A percentile compares a stretch with the other conserved stretches of the same genome.
Conservation (phyloP, 192 early-diverging fungal species). For the Backusella tuberculispora region DNA sequence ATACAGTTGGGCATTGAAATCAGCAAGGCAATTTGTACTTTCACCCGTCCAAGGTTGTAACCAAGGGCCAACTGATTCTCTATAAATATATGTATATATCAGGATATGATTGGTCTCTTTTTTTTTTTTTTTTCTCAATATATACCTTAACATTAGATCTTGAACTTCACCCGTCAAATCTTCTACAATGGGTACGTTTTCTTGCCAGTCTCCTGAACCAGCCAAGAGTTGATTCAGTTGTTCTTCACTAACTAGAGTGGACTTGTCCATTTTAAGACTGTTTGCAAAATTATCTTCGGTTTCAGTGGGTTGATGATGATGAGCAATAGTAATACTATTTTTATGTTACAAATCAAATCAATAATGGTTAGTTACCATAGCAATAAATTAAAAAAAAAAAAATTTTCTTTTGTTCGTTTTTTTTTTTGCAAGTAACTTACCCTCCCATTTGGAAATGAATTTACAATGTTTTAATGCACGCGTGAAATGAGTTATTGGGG, state of each 20-base stretch:
- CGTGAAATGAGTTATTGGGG: background rate
- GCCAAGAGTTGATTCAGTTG: constrained; percentile 22
- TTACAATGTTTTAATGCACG: background rate
- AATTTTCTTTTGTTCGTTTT: background rate
- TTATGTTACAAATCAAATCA: background rate
- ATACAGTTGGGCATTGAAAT: constrained; percentile 30
- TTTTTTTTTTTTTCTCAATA: background rate
- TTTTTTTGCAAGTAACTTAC: background rate
- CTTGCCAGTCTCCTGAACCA: constrained; percentile 17
- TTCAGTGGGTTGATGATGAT: constrained; percentile 16
- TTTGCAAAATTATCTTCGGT: constrained; percentile 13
- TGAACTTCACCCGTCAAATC: constrained; percentile 43
- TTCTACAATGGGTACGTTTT: constrained; percentile 28
- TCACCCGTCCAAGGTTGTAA: constrained; percentile 26
- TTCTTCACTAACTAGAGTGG: constrained; percentile 2
- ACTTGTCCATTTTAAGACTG: background rate
- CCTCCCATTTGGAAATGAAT: background rate
- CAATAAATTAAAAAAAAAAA: background rate
- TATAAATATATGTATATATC: constrained; percentile 2
- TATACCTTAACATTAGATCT: constrained; percentile 40
- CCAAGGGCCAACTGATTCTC: constrained; percentile 40
- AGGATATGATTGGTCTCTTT: background rate
- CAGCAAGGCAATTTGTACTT: constrained; percentile 10
- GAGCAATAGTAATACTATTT: constrained; percentile 29
- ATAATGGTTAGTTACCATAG: background rate